A percentile compares a stretch with the other conserved stretches of the same genome.
Conservation (phyloP, 1,139 yeast genomes). For the Pichia sp. region DNA sequence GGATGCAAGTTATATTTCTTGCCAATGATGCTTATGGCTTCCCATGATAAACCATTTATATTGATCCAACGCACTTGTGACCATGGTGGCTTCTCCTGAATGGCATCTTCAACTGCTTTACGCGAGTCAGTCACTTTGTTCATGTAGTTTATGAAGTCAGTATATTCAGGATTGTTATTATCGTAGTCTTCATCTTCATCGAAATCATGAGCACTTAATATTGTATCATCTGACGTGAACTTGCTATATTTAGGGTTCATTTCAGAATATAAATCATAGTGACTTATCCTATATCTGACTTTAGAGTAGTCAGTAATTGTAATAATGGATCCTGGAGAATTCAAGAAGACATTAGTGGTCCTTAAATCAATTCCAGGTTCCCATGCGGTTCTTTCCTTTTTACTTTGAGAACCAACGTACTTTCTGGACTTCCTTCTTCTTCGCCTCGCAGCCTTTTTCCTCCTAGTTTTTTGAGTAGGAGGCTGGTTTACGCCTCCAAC, state of each 20-base stretch:
- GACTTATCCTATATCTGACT: slow-evolving; percentile 39
- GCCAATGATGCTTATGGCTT: slow-evolving; percentile 50
- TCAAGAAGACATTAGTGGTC: slow-evolving; percentile 45
- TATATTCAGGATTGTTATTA: slow-evolving; percentile 10
- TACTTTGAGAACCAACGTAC: slow-evolving; percentile 33
- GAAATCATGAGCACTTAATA: slow-evolving; percentile 15
- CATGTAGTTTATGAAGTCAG: slow-evolving; percentile 20
- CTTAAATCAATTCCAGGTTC: slow-evolving; percentile 53
- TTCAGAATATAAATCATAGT: slow-evolving; percentile 34
- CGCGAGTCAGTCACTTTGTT: slow-evolving; percentile 23
- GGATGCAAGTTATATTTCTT: slow-evolving; percentile 41
- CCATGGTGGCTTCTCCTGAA: slow-evolving; percentile 39
- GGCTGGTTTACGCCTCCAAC: background rate
- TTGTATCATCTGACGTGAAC: slow-evolving; percentile 14
- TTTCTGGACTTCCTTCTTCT: slow-evolving; percentile 27
- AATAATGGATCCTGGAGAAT: slow-evolving; percentile 34
- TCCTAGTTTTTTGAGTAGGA: background rate
- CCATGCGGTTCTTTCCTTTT: slow-evolving; percentile 42
- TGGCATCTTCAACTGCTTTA: slow-evolving; percentile 25
- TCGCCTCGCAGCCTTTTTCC: slow-evolving; percentile 10
- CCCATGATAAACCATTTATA: slow-evolving; percentile 54
- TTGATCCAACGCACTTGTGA: slow-evolving; percentile 50
- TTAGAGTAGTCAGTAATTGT: slow-evolving; percentile 43
- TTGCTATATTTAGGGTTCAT: slow-evolving; percentile 18
- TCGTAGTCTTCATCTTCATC: slow-evolving; percentile 7